These are phyloP conservation scores for Oryza rufipogon DNA, from an alignment of 176 grass and related monocot genomes.

Conservation along the genomic window DNA sequence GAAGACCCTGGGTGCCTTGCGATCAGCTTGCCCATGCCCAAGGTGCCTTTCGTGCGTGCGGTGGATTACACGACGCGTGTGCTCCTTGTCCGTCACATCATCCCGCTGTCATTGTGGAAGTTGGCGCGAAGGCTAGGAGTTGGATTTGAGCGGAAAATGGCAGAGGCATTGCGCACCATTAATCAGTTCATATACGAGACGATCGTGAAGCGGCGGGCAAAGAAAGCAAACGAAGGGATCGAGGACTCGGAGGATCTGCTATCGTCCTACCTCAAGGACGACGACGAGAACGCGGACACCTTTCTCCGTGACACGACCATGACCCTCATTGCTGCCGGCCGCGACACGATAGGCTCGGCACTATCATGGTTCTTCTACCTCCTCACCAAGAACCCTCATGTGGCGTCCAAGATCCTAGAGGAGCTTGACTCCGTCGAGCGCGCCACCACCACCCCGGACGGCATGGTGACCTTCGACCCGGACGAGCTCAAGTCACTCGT, in stretches of 20 bases:
- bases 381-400: slow-evolving; percentile 44
- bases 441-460: not conserved
- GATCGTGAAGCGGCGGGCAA: slow-evolving; percentile 30
- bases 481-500: slow-evolving; percentile 36
- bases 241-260: slow-evolving; percentile 46
- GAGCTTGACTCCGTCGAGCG: slow-evolving; percentile 46
- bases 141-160: slow-evolving; percentile 56
- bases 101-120: slow-evolving; percentile 63
- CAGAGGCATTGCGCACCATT: slow-evolving; percentile 38
- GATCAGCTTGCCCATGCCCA: slow-evolving; percentile 16
- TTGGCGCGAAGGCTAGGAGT: slow-evolving; percentile 32
- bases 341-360: slow-evolving; percentile 67
- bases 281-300: slow-evolving; percentile 25
- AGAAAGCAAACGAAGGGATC: slow-evolving; percentile 27
- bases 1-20: slow-evolving; percentile 54
- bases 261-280: slow-evolving; percentile 59
- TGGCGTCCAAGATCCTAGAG: slow-evolving; percentile 45
- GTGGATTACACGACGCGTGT: slow-evolving; percentile 61
- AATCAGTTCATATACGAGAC: slow-evolving; percentile 64
- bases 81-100: slow-evolving; percentile 58
- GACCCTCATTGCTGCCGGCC: slow-evolving; percentile 74
- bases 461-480: not conserved
- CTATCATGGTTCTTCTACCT: slow-evolving; percentile 79
- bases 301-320: slow-evolving; percentile 69
- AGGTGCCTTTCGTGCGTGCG: slow-evolving; percentile 54